Percentiles rank a stretch among this genome's conserved stretches.
These are phyloP conservation scores for Rhypophila decipiens DNA, from an alignment of 495 filamentous ascomycete genomes.

Conservation along the genomic window DNA sequence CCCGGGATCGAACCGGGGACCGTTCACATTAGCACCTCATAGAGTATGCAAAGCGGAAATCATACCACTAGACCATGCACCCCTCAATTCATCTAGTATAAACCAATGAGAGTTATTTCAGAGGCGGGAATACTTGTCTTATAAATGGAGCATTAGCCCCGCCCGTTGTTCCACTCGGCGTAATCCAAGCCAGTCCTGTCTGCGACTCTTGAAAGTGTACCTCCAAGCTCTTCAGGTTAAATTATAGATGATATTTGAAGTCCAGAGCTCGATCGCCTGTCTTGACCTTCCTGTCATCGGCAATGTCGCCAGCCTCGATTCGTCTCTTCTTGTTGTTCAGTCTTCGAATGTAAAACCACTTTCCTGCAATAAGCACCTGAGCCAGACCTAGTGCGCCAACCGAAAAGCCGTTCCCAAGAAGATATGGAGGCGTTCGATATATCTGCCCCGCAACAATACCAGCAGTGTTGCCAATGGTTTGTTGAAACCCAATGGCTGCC, in stretches of 20 bases:
- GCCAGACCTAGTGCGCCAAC: conserved; percentile 37
- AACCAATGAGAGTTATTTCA: too few relatives aligned
- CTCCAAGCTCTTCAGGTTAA: too few relatives aligned
- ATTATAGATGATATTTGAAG: conserved; percentile 44
- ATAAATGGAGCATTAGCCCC: too few relatives aligned
- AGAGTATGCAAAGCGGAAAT: too few relatives aligned
- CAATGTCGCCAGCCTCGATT: conserved; percentile 34
- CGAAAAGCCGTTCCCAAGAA: conserved; percentile 44
- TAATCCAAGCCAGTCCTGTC: too few relatives aligned
- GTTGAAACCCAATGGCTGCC: conserved; percentile 49
- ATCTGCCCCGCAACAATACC: conserved; percentile 50
- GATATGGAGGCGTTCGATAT: conserved; percentile 45
- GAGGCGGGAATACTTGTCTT: too few relatives aligned
- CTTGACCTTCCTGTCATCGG: conserved; percentile 36
- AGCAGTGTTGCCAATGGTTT: conserved; percentile 50
- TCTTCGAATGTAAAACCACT: conserved; percentile 36
- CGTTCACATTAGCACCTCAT: too few relatives aligned
- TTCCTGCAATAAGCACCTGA: conserved; percentile 28
- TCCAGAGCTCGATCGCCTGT: conserved; percentile 44
- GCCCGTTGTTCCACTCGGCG: too few relatives aligned
- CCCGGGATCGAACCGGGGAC: too few relatives aligned
- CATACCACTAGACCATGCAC: too few relatives aligned
- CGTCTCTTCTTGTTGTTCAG: conserved; percentile 36
- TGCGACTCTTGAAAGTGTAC: too few relatives aligned
- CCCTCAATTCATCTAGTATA: too few relatives aligned